phyloP scores from a whole-genome alignment of 257 asterid genomes.

The Plantago elongata region DNA sequence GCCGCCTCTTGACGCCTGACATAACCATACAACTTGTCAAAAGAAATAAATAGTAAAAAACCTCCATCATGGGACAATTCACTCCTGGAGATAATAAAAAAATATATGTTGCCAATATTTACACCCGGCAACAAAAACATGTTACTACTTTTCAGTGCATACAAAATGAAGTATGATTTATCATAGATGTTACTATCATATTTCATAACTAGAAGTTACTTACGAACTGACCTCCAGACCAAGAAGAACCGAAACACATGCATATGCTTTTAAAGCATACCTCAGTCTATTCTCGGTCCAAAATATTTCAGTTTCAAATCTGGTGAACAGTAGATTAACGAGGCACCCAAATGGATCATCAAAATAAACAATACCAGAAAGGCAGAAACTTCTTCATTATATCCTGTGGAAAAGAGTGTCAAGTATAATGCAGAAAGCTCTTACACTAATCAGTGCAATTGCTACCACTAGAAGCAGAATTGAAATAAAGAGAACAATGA shows the following conservation, averaged over 20 bases:
- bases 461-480: neutral
- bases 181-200: neutral
- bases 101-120: too few relatives aligned
- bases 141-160: too few relatives aligned
- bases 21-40: conserved; percentile 12
- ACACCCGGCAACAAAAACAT: too few relatives aligned
- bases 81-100: neutral
- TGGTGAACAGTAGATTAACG: conserved; percentile 77
- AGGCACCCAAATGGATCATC: conserved; percentile 74
- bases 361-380: conserved; percentile 76
- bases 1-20: conserved; percentile 90
- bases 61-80: neutral
- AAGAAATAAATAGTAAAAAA: neutral
- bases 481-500: neutral
- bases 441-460: conserved; percentile 32
- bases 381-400: conserved; percentile 82
- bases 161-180: too few relatives aligned
- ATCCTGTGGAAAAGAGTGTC: conserved; percentile 51
- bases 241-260: conserved; percentile 68
- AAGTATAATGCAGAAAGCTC: conserved; percentile 1
- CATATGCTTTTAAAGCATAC: conserved; percentile 84
- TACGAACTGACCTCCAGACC: conserved; percentile 87
- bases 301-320: conserved; percentile 83
- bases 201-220: conserved; percentile 30
- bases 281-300: conserved; percentile 82